A percentile compares a stretch with the other conserved stretches of the same genome.
Conservation (phyloP, 352 stramenopile genomes). For the Phytophthora meadii region DNA sequence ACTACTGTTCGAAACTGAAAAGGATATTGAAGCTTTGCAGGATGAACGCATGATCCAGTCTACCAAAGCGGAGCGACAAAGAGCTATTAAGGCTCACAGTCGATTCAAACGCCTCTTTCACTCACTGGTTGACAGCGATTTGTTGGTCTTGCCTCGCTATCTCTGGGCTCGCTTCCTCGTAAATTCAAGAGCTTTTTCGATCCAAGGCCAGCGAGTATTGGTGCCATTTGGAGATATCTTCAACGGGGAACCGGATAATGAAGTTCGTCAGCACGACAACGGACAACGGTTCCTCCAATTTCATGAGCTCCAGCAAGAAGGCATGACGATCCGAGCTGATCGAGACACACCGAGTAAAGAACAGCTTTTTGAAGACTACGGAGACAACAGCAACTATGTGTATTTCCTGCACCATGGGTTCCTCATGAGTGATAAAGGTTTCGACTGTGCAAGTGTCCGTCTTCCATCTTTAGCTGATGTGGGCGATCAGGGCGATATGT, state of each 20-base stretch:
- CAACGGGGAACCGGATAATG: constrained; percentile 68
- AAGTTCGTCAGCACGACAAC: constrained; percentile 38
- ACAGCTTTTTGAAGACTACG: constrained; percentile 96
- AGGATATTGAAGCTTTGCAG: constrained; percentile 46
- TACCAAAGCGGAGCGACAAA: constrained; percentile 33
- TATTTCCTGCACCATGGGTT: constrained; percentile 93
- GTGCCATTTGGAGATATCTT: constrained; percentile 91
- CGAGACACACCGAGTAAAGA: constrained; percentile 31
- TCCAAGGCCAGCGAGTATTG: constrained; percentile 72
- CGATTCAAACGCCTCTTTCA: constrained; percentile 60
- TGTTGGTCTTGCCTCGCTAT: constrained; percentile 33
- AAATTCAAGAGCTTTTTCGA: constrained; percentile 82
- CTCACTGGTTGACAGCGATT: constrained; percentile 14
- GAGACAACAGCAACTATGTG: constrained; percentile 93
- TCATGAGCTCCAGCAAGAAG: constrained; percentile 48
- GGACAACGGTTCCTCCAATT: constrained; percentile 69
- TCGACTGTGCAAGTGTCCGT: constrained; percentile 84
- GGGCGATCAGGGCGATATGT: constrained; percentile 1
- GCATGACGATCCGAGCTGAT: constrained; percentile 76
- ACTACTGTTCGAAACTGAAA: constrained; percentile 43
- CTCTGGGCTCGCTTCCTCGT: constrained; percentile 64
- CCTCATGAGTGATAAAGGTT: constrained; percentile 84
- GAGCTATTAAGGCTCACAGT: constrained; percentile 37
- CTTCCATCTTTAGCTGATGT: constrained; percentile 32
- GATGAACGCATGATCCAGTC: constrained; percentile 52